These are phyloP conservation scores for Aureobasidium vineae DNA, from an alignment of 2,329 filamentous ascomycete genomes.

Conservation along the genomic window DNA sequence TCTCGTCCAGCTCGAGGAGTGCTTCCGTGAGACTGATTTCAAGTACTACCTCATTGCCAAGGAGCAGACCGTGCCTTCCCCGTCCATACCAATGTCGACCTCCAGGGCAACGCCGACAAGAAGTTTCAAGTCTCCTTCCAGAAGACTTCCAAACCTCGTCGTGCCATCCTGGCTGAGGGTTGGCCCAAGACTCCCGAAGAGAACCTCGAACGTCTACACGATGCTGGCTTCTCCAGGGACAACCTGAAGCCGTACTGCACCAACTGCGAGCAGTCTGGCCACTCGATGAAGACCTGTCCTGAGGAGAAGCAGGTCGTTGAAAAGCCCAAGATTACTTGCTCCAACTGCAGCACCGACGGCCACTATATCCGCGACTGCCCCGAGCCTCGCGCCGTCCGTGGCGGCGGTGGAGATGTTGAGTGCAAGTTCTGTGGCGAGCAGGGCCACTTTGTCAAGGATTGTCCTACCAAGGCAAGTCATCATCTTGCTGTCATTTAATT, in stretches of 20 bases:
- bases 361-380: slow-evolving; percentile 44
- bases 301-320: slow-evolving; percentile 43
- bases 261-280: slow-evolving; percentile 54
- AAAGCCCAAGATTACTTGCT: slow-evolving; percentile 50
- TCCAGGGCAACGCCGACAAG: slow-evolving; percentile 61
- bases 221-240: slow-evolving; percentile 54
- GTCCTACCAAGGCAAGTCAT: slow-evolving; percentile 32
- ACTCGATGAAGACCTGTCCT: slow-evolving; percentile 48
- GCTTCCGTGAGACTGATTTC: slow-evolving; percentile 56
- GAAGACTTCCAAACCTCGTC: slow-evolving; percentile 48
- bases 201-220: slow-evolving; percentile 52
- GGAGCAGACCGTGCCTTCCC: slow-evolving; percentile 51
- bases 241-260: slow-evolving; percentile 51
- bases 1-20: slow-evolving; percentile 60
- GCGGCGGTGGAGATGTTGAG: slow-evolving; percentile 31
- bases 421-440: slow-evolving; percentile 38
- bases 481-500: not conserved
- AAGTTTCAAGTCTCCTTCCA: slow-evolving; percentile 53
- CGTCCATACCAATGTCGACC: slow-evolving; percentile 68
- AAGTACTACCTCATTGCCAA: slow-evolving; percentile 62
- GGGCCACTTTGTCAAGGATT: slow-evolving; percentile 41
- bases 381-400: slow-evolving; percentile 43
- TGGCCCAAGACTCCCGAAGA: slow-evolving; percentile 53
- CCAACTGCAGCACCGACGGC: slow-evolving; percentile 49
- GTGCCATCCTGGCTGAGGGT: slow-evolving; percentile 46